phyloP scores from a whole-genome alignment of 352 stramenopile species.

The Globisporangium canariense region DNA sequence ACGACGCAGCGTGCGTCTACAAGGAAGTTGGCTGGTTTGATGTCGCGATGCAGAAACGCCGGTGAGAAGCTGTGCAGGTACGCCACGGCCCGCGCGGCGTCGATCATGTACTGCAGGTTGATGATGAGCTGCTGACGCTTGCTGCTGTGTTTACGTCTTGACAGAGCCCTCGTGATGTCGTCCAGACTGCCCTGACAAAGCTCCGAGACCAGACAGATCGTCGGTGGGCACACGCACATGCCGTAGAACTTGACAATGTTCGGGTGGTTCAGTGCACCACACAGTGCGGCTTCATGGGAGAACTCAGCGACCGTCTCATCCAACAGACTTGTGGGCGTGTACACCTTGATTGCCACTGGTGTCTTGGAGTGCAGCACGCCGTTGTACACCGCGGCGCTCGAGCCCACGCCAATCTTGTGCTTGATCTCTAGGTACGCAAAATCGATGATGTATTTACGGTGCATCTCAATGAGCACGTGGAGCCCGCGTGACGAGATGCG shows the following conservation, averaged over 20 bases:
- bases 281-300: conserved; percentile 76
- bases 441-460: conserved; percentile 72
- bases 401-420: conserved; percentile 43
- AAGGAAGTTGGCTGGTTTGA: conserved; percentile 69
- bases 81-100: conserved; percentile 54
- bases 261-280: conserved; percentile 60
- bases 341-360: conserved; percentile 76
- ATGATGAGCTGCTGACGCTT: conserved; percentile 37
- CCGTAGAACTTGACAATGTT: conserved; percentile 85
- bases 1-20: conserved; percentile 46
- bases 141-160: conserved; percentile 19
- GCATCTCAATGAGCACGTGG: conserved; percentile 69
- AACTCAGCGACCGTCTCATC: conserved; percentile 77
- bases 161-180: conserved; percentile 31
- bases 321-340: conserved; percentile 49
- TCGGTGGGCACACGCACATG: conserved; percentile 76
- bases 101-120: conserved; percentile 64
- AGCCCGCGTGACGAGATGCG: conserved; percentile 57
- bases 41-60: conserved; percentile 68
- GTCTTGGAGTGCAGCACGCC: conserved; percentile 50
- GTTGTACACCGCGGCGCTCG: conserved; percentile 62
- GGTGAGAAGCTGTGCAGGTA: conserved; percentile 74
- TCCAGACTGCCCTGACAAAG: conserved; percentile 46
- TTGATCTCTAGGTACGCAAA: conserved; percentile 65
- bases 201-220: conserved; percentile 69